Evolutionary conservation across 495 filamentous ascomycete species (phyloP).

Genomic region (Bacidia gigantensis): DNA sequence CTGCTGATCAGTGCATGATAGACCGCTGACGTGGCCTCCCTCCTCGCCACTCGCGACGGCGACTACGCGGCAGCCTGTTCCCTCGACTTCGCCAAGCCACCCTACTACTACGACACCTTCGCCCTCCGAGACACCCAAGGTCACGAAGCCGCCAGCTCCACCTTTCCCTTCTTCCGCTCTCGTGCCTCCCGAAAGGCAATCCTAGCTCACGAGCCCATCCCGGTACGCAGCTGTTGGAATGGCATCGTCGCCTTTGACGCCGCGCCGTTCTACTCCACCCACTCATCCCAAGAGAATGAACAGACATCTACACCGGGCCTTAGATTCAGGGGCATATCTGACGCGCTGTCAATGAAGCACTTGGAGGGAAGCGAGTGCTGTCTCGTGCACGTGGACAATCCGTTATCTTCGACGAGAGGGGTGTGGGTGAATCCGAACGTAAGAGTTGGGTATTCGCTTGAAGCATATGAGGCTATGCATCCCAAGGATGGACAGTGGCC

Average conservation of each 20-base stretch:
- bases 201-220: conserved; percentile 40
- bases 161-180: conserved; percentile 68
- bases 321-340: conserved; percentile 56
- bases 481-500: conserved; percentile 24
- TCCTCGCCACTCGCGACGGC: conserved; percentile 61
- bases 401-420: conserved; percentile 35
- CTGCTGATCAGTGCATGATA: not conserved
- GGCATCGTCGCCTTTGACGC: conserved; percentile 55
- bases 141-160: conserved; percentile 44
- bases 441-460: conserved; percentile 52
- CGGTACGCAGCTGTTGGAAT: conserved; percentile 73
- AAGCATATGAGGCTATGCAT: conserved; percentile 27
- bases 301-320: conserved; percentile 28
- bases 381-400: conserved; percentile 67
- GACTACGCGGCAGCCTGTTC: conserved; percentile 71
- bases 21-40: conserved; percentile 30
- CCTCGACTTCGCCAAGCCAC: conserved; percentile 58
- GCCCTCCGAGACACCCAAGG: conserved; percentile 62
- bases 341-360: conserved; percentile 51
- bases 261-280: conserved; percentile 38
- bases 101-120: conserved; percentile 71
- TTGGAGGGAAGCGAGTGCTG: conserved; percentile 76
- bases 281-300: no score
- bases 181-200: conserved; percentile 44
- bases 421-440: conserved; percentile 70